phyloP scores from a whole-genome alignment of 306 rosid species.

The Castanea sativa region DNA sequence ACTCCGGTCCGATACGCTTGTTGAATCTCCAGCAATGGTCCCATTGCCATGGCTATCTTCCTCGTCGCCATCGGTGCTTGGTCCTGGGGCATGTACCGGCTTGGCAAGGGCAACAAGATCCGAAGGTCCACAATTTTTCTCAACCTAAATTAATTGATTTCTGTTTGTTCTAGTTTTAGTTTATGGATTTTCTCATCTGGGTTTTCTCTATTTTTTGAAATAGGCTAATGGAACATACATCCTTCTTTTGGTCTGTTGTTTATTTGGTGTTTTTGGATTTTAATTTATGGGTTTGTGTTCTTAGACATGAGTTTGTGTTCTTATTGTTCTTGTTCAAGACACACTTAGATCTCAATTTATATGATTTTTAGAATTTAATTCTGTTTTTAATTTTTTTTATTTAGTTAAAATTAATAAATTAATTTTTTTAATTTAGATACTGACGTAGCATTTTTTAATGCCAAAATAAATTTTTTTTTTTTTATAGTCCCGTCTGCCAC shows the following conservation, averaged over 20 bases:
- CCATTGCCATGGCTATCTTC: constrained; percentile 82
- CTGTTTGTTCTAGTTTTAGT: neutral
- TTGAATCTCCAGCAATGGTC: constrained; percentile 92
- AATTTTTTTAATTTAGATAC: too few relatives aligned
- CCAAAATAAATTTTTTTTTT: too few relatives aligned
- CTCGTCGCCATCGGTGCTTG: constrained; percentile 71
- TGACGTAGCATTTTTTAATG: too few relatives aligned
- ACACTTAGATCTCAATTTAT: too few relatives aligned
- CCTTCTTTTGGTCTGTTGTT: neutral
- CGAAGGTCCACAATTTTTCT: constrained; percentile 52
- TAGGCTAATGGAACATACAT: neutral
- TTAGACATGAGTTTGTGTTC: too few relatives aligned
- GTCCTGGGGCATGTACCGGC: constrained; percentile 99
- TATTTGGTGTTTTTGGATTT: neutral
- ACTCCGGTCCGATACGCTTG: constrained; percentile 94
- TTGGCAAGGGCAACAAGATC: constrained; percentile 94
- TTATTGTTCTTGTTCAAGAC: too few relatives aligned
- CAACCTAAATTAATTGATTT: neutral
- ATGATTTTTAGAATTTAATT: too few relatives aligned
- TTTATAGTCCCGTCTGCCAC: too few relatives aligned
- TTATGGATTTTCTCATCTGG: neutral
- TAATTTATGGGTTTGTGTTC: neutral
- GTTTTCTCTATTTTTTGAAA: neutral
- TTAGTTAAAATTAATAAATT: too few relatives aligned
- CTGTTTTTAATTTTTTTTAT: too few relatives aligned